These are phyloP conservation scores for Glebionis coronaria DNA, from an alignment of 129 eudicot species.

Conservation along the genomic window DNA sequence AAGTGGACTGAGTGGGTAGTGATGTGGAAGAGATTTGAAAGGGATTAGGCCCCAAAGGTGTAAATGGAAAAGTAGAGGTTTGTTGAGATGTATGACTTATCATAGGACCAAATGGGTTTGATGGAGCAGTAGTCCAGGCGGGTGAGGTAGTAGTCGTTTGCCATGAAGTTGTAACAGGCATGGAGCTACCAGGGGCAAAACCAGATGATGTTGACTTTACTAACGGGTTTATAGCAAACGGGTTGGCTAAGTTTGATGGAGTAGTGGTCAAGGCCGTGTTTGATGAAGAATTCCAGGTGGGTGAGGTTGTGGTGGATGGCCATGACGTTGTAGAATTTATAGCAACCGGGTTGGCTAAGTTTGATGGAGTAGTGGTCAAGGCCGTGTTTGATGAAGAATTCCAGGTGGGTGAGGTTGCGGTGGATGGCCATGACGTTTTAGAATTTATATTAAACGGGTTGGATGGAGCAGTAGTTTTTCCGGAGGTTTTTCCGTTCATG, in stretches of 20 bases:
- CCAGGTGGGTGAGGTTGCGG: slow-evolving; percentile 12
- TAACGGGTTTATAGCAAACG: too few species aligned
- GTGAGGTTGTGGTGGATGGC: slow-evolving; percentile 6
- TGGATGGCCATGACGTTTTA: slow-evolving; percentile 18
- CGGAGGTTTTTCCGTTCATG: slow-evolving; percentile 33
- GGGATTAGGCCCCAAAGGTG: slow-evolving; percentile 6
- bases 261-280: neutral
- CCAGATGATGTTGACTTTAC: too few species aligned
- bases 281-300: slow-evolving; percentile 17
- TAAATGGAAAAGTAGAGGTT: slow-evolving; percentile 4
- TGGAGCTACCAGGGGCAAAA: too few species aligned
- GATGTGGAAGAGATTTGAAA: slow-evolving; percentile 19
- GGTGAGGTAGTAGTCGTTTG: slow-evolving; percentile 16
- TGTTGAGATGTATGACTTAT: neutral
- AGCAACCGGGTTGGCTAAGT: too few species aligned
- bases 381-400: slow-evolving; percentile 11
- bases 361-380: too few species aligned
- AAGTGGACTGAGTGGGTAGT: slow-evolving; percentile 13
- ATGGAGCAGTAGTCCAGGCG: slow-evolving; percentile 10
- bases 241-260: too few species aligned
- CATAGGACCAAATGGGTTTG: slow-evolving; percentile 2
- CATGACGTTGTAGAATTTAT: slow-evolving; percentile 14
- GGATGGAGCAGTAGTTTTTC: slow-evolving; percentile 32
- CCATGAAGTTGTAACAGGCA: too few species aligned
- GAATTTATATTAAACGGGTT: slow-evolving; percentile 6